A percentile compares a stretch with the other conserved stretches of the same genome.
phyloP scores from a whole-genome alignment of 805 yeast species.

The Zygotorulaspora chibaensis region DNA sequence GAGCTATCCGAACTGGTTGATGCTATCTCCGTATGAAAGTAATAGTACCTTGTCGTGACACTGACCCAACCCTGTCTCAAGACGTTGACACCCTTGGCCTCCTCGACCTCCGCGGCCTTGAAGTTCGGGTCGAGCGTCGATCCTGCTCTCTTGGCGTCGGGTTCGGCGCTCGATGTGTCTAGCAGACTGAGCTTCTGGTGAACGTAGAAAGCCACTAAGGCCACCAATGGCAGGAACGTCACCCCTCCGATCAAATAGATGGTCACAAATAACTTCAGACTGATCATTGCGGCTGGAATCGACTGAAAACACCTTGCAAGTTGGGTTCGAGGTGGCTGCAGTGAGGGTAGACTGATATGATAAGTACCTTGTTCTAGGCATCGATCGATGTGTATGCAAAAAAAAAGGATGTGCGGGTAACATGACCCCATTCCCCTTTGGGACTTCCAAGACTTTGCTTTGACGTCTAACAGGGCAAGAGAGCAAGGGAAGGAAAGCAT shows the following conservation, averaged over 20 bases:
- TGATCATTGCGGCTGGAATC: slow-evolving; percentile 16
- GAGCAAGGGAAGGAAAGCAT: neutral
- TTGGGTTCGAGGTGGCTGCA: neutral
- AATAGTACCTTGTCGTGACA: slow-evolving; percentile 74
- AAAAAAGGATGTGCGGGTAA: no score
- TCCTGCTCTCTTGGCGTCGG: slow-evolving; percentile 19
- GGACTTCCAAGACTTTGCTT: neutral
- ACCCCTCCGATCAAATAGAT: slow-evolving; percentile 74
- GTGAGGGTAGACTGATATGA: no score
- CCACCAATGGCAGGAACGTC: slow-evolving; percentile 64
- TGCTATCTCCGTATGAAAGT: slow-evolving; percentile 39
- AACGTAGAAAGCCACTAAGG: slow-evolving; percentile 36
- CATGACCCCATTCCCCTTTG: no score
- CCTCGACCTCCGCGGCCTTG: slow-evolving; percentile 64
- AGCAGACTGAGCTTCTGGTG: slow-evolving; percentile 21
- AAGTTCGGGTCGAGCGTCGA: slow-evolving; percentile 34
- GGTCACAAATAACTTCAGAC: slow-evolving; percentile 36
- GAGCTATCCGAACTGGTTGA: slow-evolving; percentile 9
- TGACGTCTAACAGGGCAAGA: neutral
- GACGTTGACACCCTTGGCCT: slow-evolving; percentile 58
- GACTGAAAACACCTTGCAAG: neutral
- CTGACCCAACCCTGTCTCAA: slow-evolving; percentile 73
- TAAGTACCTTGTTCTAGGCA: no score
- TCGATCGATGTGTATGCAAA: no score
- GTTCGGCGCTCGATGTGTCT: slow-evolving; percentile 6